A percentile compares a stretch with the other conserved stretches of the same genome.
Conservation (phyloP, 768 basidiomycete species). For the Tulasnella sp. region DNA sequence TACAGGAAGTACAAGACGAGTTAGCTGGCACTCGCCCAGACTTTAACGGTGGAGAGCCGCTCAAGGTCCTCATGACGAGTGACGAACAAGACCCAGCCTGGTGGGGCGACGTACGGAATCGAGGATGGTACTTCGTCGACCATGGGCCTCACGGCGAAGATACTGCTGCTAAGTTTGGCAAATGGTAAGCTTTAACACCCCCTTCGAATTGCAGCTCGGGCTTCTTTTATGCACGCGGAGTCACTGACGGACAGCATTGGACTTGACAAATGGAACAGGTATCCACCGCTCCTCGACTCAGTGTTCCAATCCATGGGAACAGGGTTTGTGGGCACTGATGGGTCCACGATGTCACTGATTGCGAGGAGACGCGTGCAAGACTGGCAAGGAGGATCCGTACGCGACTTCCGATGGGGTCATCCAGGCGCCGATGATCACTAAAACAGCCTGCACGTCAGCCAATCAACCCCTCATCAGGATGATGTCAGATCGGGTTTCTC, state of each 20-base stretch:
- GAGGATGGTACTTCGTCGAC: no score
- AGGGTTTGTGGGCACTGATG: slow-evolving; percentile 62
- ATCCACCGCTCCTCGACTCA: slow-evolving; percentile 62
- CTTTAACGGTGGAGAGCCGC: slow-evolving; percentile 22
- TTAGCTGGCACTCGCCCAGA: no score
- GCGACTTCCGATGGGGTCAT: no score
- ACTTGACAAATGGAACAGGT: slow-evolving; percentile 34
- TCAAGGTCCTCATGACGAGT: slow-evolving; percentile 49
- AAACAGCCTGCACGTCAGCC: no score
- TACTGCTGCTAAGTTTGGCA: slow-evolving; percentile 15
- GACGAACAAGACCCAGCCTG: slow-evolving; percentile 41
- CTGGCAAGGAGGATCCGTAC: slow-evolving; percentile 59
- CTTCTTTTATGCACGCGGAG: slow-evolving; percentile 4
- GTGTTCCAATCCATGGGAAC: slow-evolving; percentile 54
- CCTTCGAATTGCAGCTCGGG: no score
- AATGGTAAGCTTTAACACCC: slow-evolving; percentile 20
- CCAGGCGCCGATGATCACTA: no score
- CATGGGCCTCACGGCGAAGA: slow-evolving; percentile 12
- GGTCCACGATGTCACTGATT: slow-evolving; percentile 59
- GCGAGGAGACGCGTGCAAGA: slow-evolving; percentile 58
- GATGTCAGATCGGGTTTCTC: no score
- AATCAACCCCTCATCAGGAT: no score
- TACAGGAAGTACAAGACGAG: slow-evolving; percentile 42
- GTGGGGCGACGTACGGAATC: slow-evolving; percentile 12
- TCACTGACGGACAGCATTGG: slow-evolving; percentile 29